Base-by-base conservation (phyloP, 805 yeast species). In the Candida ovalis region DNA sequence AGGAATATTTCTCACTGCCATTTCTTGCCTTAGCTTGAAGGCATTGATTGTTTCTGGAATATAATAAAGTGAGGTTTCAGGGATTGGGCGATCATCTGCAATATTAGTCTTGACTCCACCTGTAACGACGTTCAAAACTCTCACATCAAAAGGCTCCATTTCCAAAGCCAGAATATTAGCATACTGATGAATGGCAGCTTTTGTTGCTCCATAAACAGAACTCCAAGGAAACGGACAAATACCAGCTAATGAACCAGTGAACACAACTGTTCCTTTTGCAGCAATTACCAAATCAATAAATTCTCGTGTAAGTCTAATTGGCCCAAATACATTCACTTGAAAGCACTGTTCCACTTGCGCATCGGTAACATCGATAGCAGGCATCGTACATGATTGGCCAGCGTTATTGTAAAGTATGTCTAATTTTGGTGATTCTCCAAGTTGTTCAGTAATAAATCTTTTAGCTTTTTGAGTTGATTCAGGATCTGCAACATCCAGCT, bases 91-190 rank as follows among this genome's bases (percentile, higher is more conserved):
- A 2, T 70, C 77, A 56, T 86, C 92, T 0, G 82, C 86, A 56
- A 87, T 84, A 48, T 81, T 73, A 0, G 94, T 84, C 21, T 69
- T 68, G 27, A 87, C 94, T 33, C 87, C 92, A 27, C 95, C 95
- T 8, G 94, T 86, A 37, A 85, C 66, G 12, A 83, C 73, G 56
- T 84, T 83, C 50, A 84, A 71, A 0, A 87, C 92, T 43, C 80
- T 72, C 4, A 87, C 92, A 15, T 77, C 86, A 57, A 85, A 82
- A 3, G 88, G 86, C 60, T 78, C 78, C 75, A 87, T 62, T 64
- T 87, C 96, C 23, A 82, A 60, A 45, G 83, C 77, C 47, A 87
- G 67, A 2, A 75, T 75, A 37, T 78, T 75, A 0, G 88, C 86
- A 59, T 81, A 87, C 55, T 78, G 83, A 54, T 85, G 88, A 48